A percentile compares a stretch with the other conserved stretches of the same genome.
These are phyloP conservation scores for Ceratocystis ficicola DNA, from an alignment of 2,329 filamentous ascomycete genomes.

Conservation along the genomic window DNA sequence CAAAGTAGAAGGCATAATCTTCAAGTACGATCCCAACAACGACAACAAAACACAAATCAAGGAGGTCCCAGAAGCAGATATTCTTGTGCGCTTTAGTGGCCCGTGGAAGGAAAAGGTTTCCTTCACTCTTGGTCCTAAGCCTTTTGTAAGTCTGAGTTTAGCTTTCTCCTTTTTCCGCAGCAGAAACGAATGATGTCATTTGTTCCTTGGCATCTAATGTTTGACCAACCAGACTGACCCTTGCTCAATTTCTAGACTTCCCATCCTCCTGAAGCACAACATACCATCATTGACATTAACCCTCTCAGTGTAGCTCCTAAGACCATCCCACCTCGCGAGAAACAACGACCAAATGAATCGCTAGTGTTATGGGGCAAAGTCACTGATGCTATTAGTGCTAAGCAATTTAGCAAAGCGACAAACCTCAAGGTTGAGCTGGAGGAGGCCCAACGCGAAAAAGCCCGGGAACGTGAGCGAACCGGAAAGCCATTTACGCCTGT, in stretches of 20 bases:
- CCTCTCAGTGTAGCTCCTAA: slow-evolving; percentile 73
- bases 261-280: slow-evolving; percentile 47
- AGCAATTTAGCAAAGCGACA: slow-evolving; percentile 76
- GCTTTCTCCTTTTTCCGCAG: background rate
- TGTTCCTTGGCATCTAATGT: background rate
- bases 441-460: slow-evolving; percentile 75
- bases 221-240: background rate
- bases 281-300: slow-evolving; percentile 74
- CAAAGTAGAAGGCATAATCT: slow-evolving; percentile 80
- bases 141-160: slow-evolving; percentile 41
- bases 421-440: slow-evolving; percentile 82
- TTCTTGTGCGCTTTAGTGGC: slow-evolving; percentile 71
- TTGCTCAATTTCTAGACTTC: slow-evolving; percentile 29
- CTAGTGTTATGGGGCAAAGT: slow-evolving; percentile 78
- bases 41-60: slow-evolving; percentile 69
- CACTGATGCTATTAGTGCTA: slow-evolving; percentile 69
- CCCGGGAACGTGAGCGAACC: slow-evolving; percentile 60
- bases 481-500: slow-evolving; percentile 67
- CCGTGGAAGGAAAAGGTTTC: slow-evolving; percentile 67
- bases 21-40: slow-evolving; percentile 77
- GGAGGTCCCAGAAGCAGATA: slow-evolving; percentile 74
- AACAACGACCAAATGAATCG: slow-evolving; percentile 81
- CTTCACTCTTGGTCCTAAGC: slow-evolving; percentile 48
- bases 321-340: slow-evolving; percentile 59
- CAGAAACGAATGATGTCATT: slow-evolving; percentile 9